These are phyloP conservation scores for Nyctanthes arbortristis DNA, from an alignment of 257 asterid genomes.

Conservation along the genomic window DNA sequence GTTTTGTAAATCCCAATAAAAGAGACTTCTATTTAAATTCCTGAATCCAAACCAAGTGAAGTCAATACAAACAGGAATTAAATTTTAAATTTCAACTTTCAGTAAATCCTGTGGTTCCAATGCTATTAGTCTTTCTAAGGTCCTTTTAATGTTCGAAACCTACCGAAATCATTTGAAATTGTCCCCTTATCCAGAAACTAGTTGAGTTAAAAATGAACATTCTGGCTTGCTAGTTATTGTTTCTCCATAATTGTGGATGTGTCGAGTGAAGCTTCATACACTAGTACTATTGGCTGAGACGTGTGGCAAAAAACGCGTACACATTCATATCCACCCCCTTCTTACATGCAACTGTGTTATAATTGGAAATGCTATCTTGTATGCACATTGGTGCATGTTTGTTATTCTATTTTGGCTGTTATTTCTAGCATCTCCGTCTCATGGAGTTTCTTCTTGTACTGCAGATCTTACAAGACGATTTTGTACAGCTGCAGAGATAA, in stretches of 20 bases:
- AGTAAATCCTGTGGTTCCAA: background rate
- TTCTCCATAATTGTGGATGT: background rate
- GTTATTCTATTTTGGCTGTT: slow-evolving; percentile 5
- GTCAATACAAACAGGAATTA: background rate
- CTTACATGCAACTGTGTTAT: too few relatives aligned
- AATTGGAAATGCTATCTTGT: background rate
- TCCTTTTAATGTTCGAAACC: background rate
- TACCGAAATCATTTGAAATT: background rate
- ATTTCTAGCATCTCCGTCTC: slow-evolving; percentile 1
- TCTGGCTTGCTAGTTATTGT: too few relatives aligned
- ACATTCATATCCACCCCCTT: too few relatives aligned
- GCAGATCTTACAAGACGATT: slow-evolving; percentile 61
- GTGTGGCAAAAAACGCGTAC: background rate
- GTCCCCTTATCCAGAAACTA: background rate
- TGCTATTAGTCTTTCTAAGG: background rate
- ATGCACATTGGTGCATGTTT: background rate
- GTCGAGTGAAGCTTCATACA: background rate
- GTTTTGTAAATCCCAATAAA: background rate
- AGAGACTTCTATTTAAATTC: background rate
- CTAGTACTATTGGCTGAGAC: background rate
- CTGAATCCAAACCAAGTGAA: background rate
- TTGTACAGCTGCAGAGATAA: slow-evolving; percentile 78
- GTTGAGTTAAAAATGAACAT: background rate
- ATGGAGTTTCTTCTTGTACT: slow-evolving; percentile 17
- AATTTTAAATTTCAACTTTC: background rate